Evolutionary conservation across 2,329 filamentous ascomycete species (phyloP), one percentile per base, ranked within the genome.

Genomic region (Oidium heveae): DNA sequence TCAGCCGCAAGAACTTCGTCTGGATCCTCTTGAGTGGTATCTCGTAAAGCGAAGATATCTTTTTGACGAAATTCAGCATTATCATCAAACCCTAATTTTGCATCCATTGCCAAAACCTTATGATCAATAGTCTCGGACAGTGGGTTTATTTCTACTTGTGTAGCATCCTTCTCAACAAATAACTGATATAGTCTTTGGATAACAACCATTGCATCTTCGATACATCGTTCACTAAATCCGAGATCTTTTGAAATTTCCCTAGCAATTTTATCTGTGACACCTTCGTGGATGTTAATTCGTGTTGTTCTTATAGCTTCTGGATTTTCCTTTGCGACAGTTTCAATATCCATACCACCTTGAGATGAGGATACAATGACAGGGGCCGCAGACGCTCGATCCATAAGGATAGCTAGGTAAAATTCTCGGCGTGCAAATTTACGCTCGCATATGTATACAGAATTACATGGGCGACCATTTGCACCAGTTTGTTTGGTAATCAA

Each of bases 401-500:
- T 96, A 64, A 98, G 82, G 66, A 98, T 83, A 66, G 91, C 91
- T 57, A 98, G 82, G 76, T 98, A 98, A 75, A 98, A 98, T 72
- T 98, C 91, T 67, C 91, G 84, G 63, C 91, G 87, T 64, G 91
- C 91, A 67, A 95, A 98, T 76, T 98, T 98, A 77, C 91, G 88
- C 78, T 98, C 91, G 73, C 89, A 94, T 68, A 98, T 96, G 76
- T 94, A 96, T 68, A 98, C 91, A 60, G 88, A 79, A 71, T 85
- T 96, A 79, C 91, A 98, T 68, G 94, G 79, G 69, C 91, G 86
- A 67, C 91, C 91, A 63, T 71, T 78, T 63, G 89, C 86, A 69
- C 91, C 91, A 57, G 91, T 98, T 76, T 98, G 91, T 80, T 98
- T 98, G 70, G 91, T 98, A 72, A 98, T 79, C 71, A 98, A 86